phyloP scores from a whole-genome alignment of 441 rosid genomes.

The Heliophila coronopifolia region DNA sequence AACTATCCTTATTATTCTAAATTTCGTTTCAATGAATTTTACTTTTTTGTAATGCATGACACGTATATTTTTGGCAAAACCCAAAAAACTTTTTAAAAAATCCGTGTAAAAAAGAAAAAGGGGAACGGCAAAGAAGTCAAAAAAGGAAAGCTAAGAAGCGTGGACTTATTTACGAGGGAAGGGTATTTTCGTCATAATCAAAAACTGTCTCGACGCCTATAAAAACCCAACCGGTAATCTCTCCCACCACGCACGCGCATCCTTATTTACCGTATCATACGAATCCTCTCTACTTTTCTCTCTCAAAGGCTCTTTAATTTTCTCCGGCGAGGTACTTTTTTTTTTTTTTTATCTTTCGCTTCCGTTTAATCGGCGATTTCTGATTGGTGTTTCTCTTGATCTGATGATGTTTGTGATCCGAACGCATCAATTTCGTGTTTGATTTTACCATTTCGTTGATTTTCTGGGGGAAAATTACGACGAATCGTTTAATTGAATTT shows the following conservation, averaged over 20 bases:
- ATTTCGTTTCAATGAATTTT: not conserved
- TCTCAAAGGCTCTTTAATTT: conserved; percentile 7
- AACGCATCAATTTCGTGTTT: conserved; percentile 6
- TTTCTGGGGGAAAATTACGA: not conserved
- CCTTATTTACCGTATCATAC: conserved; percentile 30
- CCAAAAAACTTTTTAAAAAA: not conserved
- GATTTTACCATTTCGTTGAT: not conserved
- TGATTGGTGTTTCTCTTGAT: conserved; percentile 6
- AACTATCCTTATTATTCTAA: no score
- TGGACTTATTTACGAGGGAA: conserved; percentile 18
- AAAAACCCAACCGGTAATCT: conserved; percentile 15
- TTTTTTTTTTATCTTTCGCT: not conserved
- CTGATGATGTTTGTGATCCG: conserved; percentile 20
- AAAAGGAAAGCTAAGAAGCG: conserved; percentile 25
- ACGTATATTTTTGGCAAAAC: conserved; percentile 5
- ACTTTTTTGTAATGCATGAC: not conserved
- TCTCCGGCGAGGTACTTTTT: conserved; percentile 20
- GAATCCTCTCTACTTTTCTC: conserved; percentile 26
- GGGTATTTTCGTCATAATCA: conserved; percentile 13
- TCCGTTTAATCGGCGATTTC: not conserved
- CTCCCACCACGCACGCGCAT: conserved; percentile 29
- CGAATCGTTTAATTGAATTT: conserved; percentile 1
- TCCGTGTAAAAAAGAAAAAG: conserved; percentile 20
- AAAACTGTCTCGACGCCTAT: conserved; percentile 20
- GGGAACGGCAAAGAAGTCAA: conserved; percentile 21